These are phyloP conservation scores for Chaetomium sp. DNA, from an alignment of 2,329 filamentous ascomycete genomes.

Conservation along the genomic window DNA sequence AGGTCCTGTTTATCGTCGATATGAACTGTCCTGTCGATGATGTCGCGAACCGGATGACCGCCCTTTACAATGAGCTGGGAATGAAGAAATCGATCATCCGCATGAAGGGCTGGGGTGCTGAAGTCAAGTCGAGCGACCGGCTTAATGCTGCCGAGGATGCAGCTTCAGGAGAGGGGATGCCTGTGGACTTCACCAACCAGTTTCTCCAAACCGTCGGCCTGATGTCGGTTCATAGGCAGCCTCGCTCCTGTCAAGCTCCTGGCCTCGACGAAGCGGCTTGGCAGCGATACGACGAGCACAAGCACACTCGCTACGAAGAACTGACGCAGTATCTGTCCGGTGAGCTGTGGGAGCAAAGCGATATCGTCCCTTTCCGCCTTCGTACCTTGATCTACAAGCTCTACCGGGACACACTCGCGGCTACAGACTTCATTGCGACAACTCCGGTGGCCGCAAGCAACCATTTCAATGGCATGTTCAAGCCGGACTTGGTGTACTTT, in stretches of 20 bases:
- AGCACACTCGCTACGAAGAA: conserved; percentile 2
- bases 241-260: conserved; percentile 8
- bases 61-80: conserved; percentile 12
- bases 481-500: conserved; percentile 22
- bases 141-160: conserved; percentile 21
- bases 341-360: conserved; percentile 13
- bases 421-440: conserved; percentile 26
- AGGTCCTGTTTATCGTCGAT: conserved; percentile 25
- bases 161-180: not conserved
- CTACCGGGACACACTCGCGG: conserved; percentile 19
- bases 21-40: conserved; percentile 27
- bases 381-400: conserved; percentile 15
- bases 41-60: conserved; percentile 23
- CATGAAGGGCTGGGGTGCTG: conserved; percentile 21
- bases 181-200: conserved; percentile 20
- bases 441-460: conserved; percentile 22
- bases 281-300: conserved; percentile 13
- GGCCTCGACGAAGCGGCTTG: conserved; percentile 24
- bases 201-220: conserved; percentile 11
- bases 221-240: not conserved
- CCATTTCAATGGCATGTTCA: conserved; percentile 23
- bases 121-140: conserved; percentile 15
- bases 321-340: conserved; percentile 8
- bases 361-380: conserved; percentile 11
- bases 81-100: conserved; percentile 25